Percentiles rank a stretch among this genome's conserved stretches.
Conservation (phyloP, 169 alveolate species). For the Plasmodium berghei region DNA sequence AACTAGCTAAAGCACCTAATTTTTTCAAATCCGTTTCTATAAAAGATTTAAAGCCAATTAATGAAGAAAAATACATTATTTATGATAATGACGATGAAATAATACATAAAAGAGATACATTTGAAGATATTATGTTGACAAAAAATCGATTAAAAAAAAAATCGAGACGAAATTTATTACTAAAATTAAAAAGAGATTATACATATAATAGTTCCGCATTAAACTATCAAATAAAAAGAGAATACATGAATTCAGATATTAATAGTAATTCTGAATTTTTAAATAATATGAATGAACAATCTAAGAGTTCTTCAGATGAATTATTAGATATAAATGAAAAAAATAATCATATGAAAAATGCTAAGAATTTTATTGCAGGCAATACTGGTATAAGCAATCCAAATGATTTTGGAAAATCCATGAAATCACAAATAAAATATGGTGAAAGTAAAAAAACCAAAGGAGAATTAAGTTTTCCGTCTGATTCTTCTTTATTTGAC, state of each 20-base stretch:
- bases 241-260: slow-evolving; percentile 64
- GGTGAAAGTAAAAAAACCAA: slow-evolving; percentile 63
- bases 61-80: slow-evolving; percentile 72
- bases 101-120: slow-evolving; percentile 67
- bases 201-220: slow-evolving; percentile 69
- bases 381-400: slow-evolving; percentile 28
- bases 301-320: slow-evolving; percentile 47
- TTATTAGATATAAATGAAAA: slow-evolving; percentile 10
- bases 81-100: slow-evolving; percentile 77
- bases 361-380: slow-evolving; percentile 11
- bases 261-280: slow-evolving; percentile 72
- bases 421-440: slow-evolving; percentile 26
- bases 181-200: slow-evolving; percentile 63
- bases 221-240: slow-evolving; percentile 70
- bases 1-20: slow-evolving; percentile 53
- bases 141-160: slow-evolving; percentile 73
- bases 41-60: slow-evolving; percentile 71
- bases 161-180: slow-evolving; percentile 67
- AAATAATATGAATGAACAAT: slow-evolving; percentile 43
- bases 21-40: slow-evolving; percentile 62
- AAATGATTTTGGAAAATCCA: slow-evolving; percentile 25
- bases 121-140: slow-evolving; percentile 77
- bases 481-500: slow-evolving; percentile 72
- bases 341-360: not conserved
- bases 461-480: slow-evolving; percentile 72